Evolutionary conservation across 192 early-diverging fungal species (phyloP), one percentile per base, ranked within the genome.

Genomic region (Coemansia sp.): DNA sequence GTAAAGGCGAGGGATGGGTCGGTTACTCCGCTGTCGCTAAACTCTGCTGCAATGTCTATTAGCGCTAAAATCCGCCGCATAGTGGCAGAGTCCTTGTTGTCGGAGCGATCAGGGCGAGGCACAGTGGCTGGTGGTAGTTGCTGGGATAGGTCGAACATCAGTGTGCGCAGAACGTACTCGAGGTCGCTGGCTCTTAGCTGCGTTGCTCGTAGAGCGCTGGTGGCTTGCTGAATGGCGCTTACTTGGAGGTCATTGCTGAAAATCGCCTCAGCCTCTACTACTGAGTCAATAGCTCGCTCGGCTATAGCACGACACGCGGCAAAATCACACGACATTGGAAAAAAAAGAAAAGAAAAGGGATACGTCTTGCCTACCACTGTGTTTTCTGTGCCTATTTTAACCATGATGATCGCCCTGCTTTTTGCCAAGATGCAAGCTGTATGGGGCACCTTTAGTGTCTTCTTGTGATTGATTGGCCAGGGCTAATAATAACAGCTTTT

Each of bases 1-100:
- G 64, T 57, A 40, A 82, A 82, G 16, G 59, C 79, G 28, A 82
- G 62, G 45, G 70, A 51, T 2, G 53, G 18, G 45, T 82, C 79
- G 3, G 58, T 28, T 2, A n/a, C 34, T 9, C 59, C 60, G 5
- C 14, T 37, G 59, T 70, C 70, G 74, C 79, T 70, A 2, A 76
- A 42, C 40, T 70, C 60, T 2, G 56, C 53, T 24, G 64, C 57
- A n/a, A 76, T 72, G 31, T 82, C 79, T 16, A 69, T n/a, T 3
- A 65, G 59, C n/a, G 63, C 70, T 5, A 62, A 10, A 5, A 75
- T 24, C 18, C 36, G 38, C 21, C 45, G 8, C 23, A 71, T 38
- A 5, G 46, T 56, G 14, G 2, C 26, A 11, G 48, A 33, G 39
- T 63, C 48, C 0, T n/a, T 10, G 37, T n/a, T 59, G 2, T 6